Base-by-base conservation (phyloP, 306 rosid genomes). In the Prunus campanulata region DNA sequence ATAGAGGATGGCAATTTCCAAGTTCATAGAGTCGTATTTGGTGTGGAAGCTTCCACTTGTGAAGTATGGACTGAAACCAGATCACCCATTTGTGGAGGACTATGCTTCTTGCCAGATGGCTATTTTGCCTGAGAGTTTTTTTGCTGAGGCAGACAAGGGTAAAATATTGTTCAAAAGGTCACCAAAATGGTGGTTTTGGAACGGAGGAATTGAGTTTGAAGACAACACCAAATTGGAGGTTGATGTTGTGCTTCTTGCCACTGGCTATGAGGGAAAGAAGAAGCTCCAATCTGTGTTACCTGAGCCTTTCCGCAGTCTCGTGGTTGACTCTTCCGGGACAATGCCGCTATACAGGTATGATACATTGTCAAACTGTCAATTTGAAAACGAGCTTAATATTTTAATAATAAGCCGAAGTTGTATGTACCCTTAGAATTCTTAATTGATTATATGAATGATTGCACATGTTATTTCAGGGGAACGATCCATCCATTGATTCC, bases 81-180 rank as follows among this genome's bases (percentile, higher is more conserved):
- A 87, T 3, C 94, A 87, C 19, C 84, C 87, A 14, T 87, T 90
- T 83, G 85, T 77, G 83, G 95, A 90, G 83, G 90, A 87, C 81
- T 90, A 84, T 24, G 91, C 90, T 24, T 86, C 91, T 15, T 87
- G 95, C 63, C 94, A 87, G 77, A 90, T 90, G 95, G 90, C 95
- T 6, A 88, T 88, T 24, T 82, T 88, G 86, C 96, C 92, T 0
- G 86, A 85, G 29, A 83, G 78, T 64, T 90, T 88, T 77, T 90
- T 90, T 51, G 49, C 70, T 0, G 83, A 90, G 63, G 92, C 88
- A 6, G 92, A 88, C 64, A 83, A 86, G 79, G 92, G 92, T 11
- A 86, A 76, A 3, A 79, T 90, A 18, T 8, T 12, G 32, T 87
- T 90, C 80, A 86, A 81, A 51, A 86, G 20, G 48, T 84, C 87